These are phyloP conservation scores for Gossypium bickii DNA, from an alignment of 345 rosid genomes.

Conservation along the genomic window DNA sequence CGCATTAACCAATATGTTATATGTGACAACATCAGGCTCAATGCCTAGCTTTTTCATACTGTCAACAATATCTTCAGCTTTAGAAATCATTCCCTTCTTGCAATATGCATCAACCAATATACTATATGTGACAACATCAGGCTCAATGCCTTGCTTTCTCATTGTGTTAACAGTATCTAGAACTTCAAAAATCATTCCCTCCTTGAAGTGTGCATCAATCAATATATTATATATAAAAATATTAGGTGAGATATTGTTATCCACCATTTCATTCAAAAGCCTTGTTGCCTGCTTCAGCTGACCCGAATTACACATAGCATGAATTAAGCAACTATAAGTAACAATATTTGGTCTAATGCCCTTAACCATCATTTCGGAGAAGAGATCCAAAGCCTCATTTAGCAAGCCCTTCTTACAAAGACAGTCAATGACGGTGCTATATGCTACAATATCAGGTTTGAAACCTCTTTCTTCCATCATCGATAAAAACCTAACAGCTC, in stretches of 20 bases:
- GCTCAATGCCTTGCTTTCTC: not conserved
- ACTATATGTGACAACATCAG: not conserved
- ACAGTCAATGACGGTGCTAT: not conserved
- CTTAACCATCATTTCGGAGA: not conserved
- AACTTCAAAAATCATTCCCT: not conserved
- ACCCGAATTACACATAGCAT: not conserved
- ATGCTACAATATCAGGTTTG: not conserved
- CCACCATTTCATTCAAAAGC: slow-evolving; percentile 3
- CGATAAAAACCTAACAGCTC: not conserved
- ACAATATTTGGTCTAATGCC: not conserved
- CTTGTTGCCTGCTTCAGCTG: not conserved
- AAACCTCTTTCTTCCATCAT: not conserved
- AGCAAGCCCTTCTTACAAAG: not conserved
- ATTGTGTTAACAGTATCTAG: not conserved
- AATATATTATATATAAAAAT: not conserved
- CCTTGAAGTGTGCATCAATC: not conserved
- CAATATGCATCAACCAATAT: not conserved
- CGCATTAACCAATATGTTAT: not conserved
- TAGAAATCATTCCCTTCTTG: not conserved
- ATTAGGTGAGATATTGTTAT: not conserved
- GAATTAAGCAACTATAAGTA: slow-evolving; percentile 2
- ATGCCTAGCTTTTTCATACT: not conserved
- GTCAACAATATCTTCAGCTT: not conserved
- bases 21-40: not conserved
- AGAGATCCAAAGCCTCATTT: not conserved